A percentile compares a stretch with the other conserved stretches of the same genome.
These are phyloP conservation scores for Hirsutella rhossiliensis DNA, from an alignment of 2,329 filamentous ascomycete genomes.

Conservation along the genomic window DNA sequence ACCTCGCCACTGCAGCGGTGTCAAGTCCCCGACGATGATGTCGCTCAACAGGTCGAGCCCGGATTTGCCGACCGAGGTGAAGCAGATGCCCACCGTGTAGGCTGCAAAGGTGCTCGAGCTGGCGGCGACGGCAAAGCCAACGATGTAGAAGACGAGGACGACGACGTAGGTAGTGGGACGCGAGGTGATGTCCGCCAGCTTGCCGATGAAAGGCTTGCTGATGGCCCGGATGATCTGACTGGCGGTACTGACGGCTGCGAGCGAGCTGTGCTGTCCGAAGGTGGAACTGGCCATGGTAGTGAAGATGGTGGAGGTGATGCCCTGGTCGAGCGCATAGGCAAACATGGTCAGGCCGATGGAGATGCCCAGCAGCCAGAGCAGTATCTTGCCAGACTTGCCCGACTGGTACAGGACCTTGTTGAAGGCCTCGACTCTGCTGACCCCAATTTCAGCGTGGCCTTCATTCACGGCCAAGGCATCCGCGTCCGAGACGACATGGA, in stretches of 20 bases:
- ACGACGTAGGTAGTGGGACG: too few species aligned
- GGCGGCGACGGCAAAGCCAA: slow-evolving; percentile 10
- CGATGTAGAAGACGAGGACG: too few species aligned
- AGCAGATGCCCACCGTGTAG: slow-evolving; percentile 23
- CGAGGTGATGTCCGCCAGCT: too few species aligned
- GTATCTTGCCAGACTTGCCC: slow-evolving; percentile 17
- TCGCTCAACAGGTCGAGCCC: slow-evolving; percentile 20
- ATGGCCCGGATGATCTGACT: too few species aligned
- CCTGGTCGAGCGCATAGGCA: slow-evolving; percentile 24
- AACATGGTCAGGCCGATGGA: slow-evolving; percentile 26
- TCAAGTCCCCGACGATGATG: too few species aligned
- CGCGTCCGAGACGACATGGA: too few species aligned
- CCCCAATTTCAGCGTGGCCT: slow-evolving; percentile 10
- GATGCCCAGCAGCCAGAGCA: slow-evolving; percentile 22
- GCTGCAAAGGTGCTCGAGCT: slow-evolving; percentile 17
- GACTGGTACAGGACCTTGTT: slow-evolving; percentile 27
- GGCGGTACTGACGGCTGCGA: too few species aligned
- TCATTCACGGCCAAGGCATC: too few species aligned
- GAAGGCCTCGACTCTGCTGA: slow-evolving; percentile 24
- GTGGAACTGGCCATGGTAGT: slow-evolving; percentile 20
- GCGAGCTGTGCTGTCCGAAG: slow-evolving; percentile 10
- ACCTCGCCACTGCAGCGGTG: too few species aligned
- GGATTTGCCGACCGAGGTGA: slow-evolving; percentile 23
- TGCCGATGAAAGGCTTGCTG: too few species aligned
- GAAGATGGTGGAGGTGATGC: slow-evolving; percentile 22